phyloP scores from a whole-genome alignment of 176 grass and related monocot genomes.

The Alloteropsis semialata region DNA sequence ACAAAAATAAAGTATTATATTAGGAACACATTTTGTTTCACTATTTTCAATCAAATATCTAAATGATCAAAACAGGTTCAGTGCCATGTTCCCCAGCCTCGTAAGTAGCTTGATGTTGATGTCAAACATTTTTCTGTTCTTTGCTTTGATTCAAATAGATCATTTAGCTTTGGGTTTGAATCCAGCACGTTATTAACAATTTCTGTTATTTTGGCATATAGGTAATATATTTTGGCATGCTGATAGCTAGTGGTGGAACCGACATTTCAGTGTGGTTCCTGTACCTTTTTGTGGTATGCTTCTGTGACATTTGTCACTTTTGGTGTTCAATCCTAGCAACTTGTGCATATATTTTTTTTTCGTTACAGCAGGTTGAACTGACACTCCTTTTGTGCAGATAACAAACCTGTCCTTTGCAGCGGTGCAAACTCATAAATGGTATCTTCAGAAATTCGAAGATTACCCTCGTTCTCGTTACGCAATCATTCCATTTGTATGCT shows the following conservation, averaged over 20 bases:
- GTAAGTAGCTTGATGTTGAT: too few species aligned
- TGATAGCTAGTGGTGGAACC: slow-evolving; percentile 66
- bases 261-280: slow-evolving; percentile 76
- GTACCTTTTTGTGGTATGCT: slow-evolving; percentile 83
- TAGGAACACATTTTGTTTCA: neutral
- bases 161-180: slow-evolving; percentile 1
- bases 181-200: slow-evolving; percentile 3
- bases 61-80: too few species aligned
- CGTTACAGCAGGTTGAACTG: neutral
- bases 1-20: neutral
- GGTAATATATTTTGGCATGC: slow-evolving; percentile 81
- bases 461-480: slow-evolving; percentile 68
- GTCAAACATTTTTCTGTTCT: neutral
- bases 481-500: slow-evolving; percentile 81
- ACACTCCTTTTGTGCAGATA: slow-evolving; percentile 46
- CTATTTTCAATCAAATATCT: too few species aligned
- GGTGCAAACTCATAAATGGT: slow-evolving; percentile 85
- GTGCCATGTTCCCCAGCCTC: too few species aligned
- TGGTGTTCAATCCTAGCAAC: neutral
- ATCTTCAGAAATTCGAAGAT: slow-evolving; percentile 85
- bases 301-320: neutral
- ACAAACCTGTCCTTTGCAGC: slow-evolving; percentile 73
- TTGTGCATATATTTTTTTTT: slow-evolving; percentile 15
- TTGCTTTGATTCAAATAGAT: neutral
- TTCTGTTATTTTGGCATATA: slow-evolving; percentile 30